Conservation (phyloP, 768 basidiomycete species). For the Suillus paluster region DNA sequence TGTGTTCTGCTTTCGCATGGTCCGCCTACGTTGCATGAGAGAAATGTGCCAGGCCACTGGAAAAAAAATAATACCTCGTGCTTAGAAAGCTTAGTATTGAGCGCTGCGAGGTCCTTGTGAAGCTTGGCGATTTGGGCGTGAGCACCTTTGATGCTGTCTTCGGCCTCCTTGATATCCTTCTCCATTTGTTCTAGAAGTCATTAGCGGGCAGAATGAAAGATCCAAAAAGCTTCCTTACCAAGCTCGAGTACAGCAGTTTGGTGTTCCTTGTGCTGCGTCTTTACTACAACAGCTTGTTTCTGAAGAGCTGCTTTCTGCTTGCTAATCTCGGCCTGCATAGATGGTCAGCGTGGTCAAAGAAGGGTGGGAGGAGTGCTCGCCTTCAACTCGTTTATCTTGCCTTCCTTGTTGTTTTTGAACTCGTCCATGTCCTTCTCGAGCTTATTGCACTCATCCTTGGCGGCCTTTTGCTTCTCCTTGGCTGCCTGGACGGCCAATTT, state of each 20-base stretch:
- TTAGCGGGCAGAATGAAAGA: background rate
- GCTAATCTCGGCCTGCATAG: constrained; percentile 67
- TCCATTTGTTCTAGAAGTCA: constrained; percentile 33
- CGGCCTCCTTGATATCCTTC: constrained; percentile 30
- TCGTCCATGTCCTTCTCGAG: constrained; percentile 97
- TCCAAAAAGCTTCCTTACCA: constrained; percentile 52
- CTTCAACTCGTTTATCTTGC: constrained; percentile 93
- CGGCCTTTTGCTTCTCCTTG: constrained; percentile 76
- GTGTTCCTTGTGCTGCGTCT: constrained; percentile 86
- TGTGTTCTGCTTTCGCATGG: constrained; percentile 67
- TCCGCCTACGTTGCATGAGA: constrained; percentile 43
- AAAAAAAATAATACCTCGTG: constrained; percentile 21
- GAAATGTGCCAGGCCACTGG: background rate
- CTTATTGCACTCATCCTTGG: constrained; percentile 78
- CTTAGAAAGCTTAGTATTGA: constrained; percentile 51
- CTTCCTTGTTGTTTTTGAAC: constrained; percentile 98
- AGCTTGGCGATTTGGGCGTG: constrained; percentile 54
- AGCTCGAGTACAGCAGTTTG: constrained; percentile 88
- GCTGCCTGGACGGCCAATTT: constrained; percentile 62
- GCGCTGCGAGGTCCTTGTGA: constrained; percentile 63
- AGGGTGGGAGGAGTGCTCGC: constrained; percentile 41
- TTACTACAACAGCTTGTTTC: constrained; percentile 81
- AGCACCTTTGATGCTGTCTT: constrained; percentile 34
- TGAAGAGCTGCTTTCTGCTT: constrained; percentile 82
- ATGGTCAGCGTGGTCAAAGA: background rate